Evolutionary conservation across 2,329 filamentous ascomycete species (phyloP).

Genomic region (Fusarium hainanense): DNA sequence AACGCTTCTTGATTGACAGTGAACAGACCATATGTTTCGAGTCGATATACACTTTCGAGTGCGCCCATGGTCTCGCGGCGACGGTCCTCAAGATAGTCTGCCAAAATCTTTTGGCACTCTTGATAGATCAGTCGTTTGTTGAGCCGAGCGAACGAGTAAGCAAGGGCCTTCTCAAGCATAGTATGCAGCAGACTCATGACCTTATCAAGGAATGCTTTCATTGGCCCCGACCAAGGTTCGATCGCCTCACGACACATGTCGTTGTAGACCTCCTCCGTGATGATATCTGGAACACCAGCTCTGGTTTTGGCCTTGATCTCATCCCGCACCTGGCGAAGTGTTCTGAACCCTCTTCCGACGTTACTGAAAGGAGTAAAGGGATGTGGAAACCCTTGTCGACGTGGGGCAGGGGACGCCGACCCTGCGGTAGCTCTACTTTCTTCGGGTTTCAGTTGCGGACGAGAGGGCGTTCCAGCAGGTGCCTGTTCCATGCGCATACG

Average conservation of each 20-base stretch:
- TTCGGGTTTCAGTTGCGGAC: conserved; percentile 52
- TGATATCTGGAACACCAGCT: conserved; percentile 68
- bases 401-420: conserved; percentile 20
- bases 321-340: conserved; percentile 62
- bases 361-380: conserved; percentile 55
- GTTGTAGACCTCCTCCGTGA: conserved; percentile 70
- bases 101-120: conserved; percentile 57
- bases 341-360: conserved; percentile 56
- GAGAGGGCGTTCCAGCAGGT: conserved; percentile 14
- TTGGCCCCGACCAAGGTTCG: conserved; percentile 66
- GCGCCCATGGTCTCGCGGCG: conserved; percentile 51
- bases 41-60: conserved; percentile 59
- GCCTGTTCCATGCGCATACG: conserved; percentile 43
- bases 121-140: conserved; percentile 63
- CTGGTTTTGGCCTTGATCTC: conserved; percentile 66
- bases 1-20: conserved; percentile 66
- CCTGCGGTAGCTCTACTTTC: conserved; percentile 49
- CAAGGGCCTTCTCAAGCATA: conserved; percentile 60
- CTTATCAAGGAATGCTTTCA: conserved; percentile 60
- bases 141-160: conserved; percentile 58
- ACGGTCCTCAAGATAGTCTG: conserved; percentile 57
- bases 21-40: conserved; percentile 67
- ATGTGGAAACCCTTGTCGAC: conserved; percentile 42
- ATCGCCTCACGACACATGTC: conserved; percentile 68
- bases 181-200: conserved; percentile 61